These are phyloP conservation scores for Fraxinus xanthoxyloides DNA, from an alignment of 305 asterid genomes.

Conservation along the genomic window DNA sequence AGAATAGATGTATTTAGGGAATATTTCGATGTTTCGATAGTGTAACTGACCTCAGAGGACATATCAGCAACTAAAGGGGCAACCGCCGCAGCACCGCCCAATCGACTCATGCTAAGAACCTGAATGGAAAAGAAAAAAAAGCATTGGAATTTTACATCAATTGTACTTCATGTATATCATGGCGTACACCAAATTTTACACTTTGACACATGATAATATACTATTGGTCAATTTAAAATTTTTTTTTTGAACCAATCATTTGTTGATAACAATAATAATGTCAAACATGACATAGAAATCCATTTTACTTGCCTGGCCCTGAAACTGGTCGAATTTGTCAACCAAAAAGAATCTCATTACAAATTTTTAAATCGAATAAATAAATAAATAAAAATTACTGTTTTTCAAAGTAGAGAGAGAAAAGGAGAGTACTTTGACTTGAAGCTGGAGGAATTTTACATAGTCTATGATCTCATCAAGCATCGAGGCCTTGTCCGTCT, in stretches of 20 bases:
- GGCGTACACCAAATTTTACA: no score
- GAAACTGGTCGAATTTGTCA: constrained; percentile 29
- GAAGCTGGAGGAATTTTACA: constrained; percentile 94
- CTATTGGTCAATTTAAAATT: no score
- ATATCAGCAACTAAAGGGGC: constrained; percentile 66
- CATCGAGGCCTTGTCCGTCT: constrained; percentile 96
- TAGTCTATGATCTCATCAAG: constrained; percentile 92
- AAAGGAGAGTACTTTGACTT: constrained; percentile 69
- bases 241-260: no score
- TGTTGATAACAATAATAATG: no score
- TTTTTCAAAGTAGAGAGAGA: neutral
- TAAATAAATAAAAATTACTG: neutral
- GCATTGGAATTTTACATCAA: neutral
- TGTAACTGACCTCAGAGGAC: constrained; percentile 62
- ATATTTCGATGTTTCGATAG: neutral
- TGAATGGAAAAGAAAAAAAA: constrained; percentile 20
- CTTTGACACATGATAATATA: no score
- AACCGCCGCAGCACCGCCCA: constrained; percentile 85
- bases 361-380: constrained; percentile 6
- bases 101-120: constrained; percentile 93
- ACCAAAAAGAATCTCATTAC: constrained; percentile 32
- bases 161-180: no score
- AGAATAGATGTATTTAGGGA: neutral
- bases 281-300: no score
- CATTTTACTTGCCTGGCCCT: no score